A percentile compares a stretch with the other conserved stretches of the same genome.
phyloP scores from a whole-genome alignment of 768 basidiomycete genomes.

The Pulveroboletus ravenelii region DNA sequence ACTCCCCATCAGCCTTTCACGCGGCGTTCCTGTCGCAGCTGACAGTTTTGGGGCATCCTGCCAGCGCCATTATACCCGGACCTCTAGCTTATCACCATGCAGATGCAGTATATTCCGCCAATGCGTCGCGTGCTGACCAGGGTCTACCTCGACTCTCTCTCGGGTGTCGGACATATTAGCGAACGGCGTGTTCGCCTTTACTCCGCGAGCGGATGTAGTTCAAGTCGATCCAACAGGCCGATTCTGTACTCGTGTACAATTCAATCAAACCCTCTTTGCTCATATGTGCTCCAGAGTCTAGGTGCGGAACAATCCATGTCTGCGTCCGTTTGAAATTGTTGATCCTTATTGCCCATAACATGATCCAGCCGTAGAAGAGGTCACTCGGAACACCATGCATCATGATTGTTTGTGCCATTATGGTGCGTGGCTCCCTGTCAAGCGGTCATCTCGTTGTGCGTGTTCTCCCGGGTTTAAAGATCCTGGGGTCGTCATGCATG shows the following conservation, averaged over 20 bases:
- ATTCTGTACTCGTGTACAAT: neutral
- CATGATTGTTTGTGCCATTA: neutral
- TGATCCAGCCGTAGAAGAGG: constrained; percentile 1
- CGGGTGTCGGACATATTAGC: constrained; percentile 1
- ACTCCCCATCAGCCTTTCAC: constrained; percentile 5
- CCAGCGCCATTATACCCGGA: neutral
- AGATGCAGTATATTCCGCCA: neutral
- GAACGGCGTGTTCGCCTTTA: constrained; percentile 16
- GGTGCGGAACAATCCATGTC: constrained; percentile 5
- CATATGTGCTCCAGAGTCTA: constrained; percentile 1
- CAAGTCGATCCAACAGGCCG: constrained; percentile 11
- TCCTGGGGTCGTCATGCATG: constrained; percentile 15
- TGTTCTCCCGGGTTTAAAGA: constrained; percentile 19
- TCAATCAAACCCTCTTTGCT: constrained; percentile 1
- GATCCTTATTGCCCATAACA: constrained; percentile 12
- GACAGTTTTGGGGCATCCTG: constrained; percentile 32
- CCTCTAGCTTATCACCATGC: constrained; percentile 10
- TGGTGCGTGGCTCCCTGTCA: neutral
- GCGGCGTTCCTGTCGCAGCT: constrained; percentile 19
- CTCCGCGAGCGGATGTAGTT: constrained; percentile 8
- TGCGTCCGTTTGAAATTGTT: constrained; percentile 17
- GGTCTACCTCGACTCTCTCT: constrained; percentile 15
- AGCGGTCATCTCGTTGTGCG: constrained; percentile 21
- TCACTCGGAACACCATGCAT: constrained; percentile 3
- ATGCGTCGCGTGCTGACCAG: constrained; percentile 11